Evolutionary conservation across 2,329 filamentous ascomycete species (phyloP).

Genomic region (Calonectria crousiana): DNA sequence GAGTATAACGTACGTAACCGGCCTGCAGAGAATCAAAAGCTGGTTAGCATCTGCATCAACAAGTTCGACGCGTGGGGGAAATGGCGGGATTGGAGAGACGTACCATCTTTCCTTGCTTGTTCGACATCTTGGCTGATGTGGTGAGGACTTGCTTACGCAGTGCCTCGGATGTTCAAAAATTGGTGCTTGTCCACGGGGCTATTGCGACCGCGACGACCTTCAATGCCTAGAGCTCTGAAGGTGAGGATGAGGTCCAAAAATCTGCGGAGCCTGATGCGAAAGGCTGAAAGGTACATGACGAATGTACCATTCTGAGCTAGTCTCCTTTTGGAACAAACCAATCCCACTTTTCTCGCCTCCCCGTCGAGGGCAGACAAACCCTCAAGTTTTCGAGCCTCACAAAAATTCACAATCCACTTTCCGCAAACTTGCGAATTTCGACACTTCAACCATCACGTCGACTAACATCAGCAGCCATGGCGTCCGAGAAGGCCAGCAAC

Average conservation of each 20-base stretch:
- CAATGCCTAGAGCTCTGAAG: slow-evolving; percentile 59
- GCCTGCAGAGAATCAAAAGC: slow-evolving; percentile 66
- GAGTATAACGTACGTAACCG: slow-evolving; percentile 73
- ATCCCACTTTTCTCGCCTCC: slow-evolving; percentile 40
- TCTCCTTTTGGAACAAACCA: not conserved
- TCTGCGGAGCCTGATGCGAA: slow-evolving; percentile 60
- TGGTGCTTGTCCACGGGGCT: slow-evolving; percentile 53
- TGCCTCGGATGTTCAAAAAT: slow-evolving; percentile 58
- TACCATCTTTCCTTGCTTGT: slow-evolving; percentile 99
- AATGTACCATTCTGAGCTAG: slow-evolving; percentile 48
- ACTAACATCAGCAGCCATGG: slow-evolving; percentile 56
- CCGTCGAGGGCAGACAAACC: slow-evolving; percentile 57
- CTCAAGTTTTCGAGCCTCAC: slow-evolving; percentile 53
- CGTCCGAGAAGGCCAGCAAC: slow-evolving; percentile 90
- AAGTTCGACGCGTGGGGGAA: slow-evolving; percentile 40
- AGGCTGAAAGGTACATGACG: slow-evolving; percentile 53
- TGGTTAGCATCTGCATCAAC: slow-evolving; percentile 71
- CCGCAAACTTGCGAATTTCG: slow-evolving; percentile 46
- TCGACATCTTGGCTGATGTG: slow-evolving; percentile 51
- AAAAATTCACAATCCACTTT: slow-evolving; percentile 49
- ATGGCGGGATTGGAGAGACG: slow-evolving; percentile 57
- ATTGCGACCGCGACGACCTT: slow-evolving; percentile 54
- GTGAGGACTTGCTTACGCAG: slow-evolving; percentile 48
- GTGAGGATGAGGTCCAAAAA: slow-evolving; percentile 55
- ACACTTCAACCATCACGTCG: slow-evolving; percentile 52